These are phyloP conservation scores for Lentinula raphanica DNA, from an alignment of 768 basidiomycete species.

Conservation along the genomic window DNA sequence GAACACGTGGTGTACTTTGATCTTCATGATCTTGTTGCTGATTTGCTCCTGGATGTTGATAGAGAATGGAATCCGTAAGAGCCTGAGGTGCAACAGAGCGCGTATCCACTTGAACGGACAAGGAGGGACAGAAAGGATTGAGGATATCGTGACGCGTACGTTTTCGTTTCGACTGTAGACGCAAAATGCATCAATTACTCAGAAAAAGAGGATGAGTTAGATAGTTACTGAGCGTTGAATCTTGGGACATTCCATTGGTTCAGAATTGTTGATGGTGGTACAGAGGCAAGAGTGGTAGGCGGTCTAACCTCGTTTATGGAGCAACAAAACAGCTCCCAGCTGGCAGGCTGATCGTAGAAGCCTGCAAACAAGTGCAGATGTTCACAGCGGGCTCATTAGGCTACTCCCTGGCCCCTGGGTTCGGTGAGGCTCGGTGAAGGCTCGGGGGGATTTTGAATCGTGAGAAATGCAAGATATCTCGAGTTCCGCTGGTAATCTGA, in stretches of 20 bases:
- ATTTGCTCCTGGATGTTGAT: neutral
- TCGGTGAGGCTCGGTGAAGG: neutral
- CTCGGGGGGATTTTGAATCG: neutral
- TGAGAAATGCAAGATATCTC: neutral
- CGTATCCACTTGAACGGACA: neutral
- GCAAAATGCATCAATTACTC: neutral
- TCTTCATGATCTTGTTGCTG: neutral
- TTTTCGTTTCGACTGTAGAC: slow-evolving; percentile 21
- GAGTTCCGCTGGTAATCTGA: slow-evolving; percentile 2
- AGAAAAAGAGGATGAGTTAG: too few species aligned
- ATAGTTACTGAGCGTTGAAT: too few species aligned
- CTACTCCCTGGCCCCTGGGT: too few species aligned
- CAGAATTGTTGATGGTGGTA: neutral
- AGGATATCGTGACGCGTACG: slow-evolving; percentile 23
- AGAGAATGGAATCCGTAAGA: too few species aligned
- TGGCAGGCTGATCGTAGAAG: too few species aligned
- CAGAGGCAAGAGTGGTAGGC: neutral
- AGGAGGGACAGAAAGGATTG: slow-evolving; percentile 27
- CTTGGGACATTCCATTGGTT: neutral
- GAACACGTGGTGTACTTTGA: neutral
- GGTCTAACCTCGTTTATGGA: neutral
- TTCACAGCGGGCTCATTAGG: too few species aligned
- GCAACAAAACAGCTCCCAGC: too few species aligned
- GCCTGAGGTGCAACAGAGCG: too few species aligned
- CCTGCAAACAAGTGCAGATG: too few species aligned